phyloP scores from a whole-genome alignment of 1,139 yeast species.

The Kodamaea derodonti region DNA sequence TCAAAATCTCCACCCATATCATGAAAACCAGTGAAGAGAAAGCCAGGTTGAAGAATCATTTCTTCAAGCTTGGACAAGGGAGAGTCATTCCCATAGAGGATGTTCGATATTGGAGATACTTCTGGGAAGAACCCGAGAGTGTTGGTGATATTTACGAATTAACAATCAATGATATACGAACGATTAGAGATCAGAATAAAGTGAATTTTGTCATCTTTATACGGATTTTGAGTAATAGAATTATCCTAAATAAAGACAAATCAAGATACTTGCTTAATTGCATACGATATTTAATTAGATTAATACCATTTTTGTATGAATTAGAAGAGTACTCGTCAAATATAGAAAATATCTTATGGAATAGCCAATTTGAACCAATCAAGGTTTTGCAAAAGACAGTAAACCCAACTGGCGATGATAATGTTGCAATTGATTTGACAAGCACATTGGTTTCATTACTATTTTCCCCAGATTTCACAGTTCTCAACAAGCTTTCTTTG shows the following conservation, averaged over 20 bases:
- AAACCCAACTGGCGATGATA: neutral
- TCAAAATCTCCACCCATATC: neutral
- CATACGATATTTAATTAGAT: constrained; percentile 58
- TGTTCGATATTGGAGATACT: constrained; percentile 48
- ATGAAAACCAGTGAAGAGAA: constrained; percentile 79
- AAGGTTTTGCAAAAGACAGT: constrained; percentile 12
- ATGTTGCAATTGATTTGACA: neutral
- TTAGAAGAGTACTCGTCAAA: constrained; percentile 29
- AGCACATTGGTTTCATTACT: constrained; percentile 5
- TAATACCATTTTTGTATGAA: constrained; percentile 70
- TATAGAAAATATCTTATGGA: constrained; percentile 38
- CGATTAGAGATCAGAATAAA: constrained; percentile 54
- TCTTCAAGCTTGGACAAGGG: constrained; percentile 61
- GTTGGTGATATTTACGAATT: constrained; percentile 48
- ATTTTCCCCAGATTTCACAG: constrained; percentile 2
- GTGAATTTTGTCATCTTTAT: constrained; percentile 56
- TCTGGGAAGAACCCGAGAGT: constrained; percentile 28
- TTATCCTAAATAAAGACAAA: constrained; percentile 16
- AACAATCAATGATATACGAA: constrained; percentile 54
- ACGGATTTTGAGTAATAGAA: constrained; percentile 31
- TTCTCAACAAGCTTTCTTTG: constrained; percentile 14
- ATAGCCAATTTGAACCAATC: constrained; percentile 21
- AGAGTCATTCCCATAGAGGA: constrained; percentile 43
- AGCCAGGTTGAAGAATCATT: constrained; percentile 55
- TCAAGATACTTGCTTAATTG: constrained; percentile 47